Base-by-base conservation (phyloP, 2,329 filamentous ascomycete genomes). In the Hyphodiscus sp. region DNA sequence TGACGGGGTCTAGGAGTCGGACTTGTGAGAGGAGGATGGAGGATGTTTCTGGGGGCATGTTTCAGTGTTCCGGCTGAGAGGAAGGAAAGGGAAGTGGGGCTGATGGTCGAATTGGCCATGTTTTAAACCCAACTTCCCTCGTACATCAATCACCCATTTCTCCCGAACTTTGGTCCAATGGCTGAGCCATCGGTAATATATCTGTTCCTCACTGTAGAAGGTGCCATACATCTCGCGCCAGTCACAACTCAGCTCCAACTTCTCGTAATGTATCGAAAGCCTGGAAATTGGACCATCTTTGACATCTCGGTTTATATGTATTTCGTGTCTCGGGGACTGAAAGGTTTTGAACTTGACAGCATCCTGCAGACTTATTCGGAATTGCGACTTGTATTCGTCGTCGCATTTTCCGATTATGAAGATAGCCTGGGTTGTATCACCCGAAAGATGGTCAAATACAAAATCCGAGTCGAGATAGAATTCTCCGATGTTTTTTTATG, bases 241-340 rank as follows among this genome's bases (percentile, higher is more conserved):
- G 33, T 59, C 44, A 41, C 52, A 59, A 19, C 38, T 51, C 26
- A 59, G 13, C 41, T 52, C 23, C 1, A 54, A 16, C 10, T 26
- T 55, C n/a, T 55, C 51, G 38, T 51, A 49, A 41, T 59, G 43
- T 2, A 51, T n/a, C 4, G 50, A 47, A 19, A 55, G 33, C 0
- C 41, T 45, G 10, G 54, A 48, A 33, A 59, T 53, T 13, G 57
- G 57, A 3, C 53, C 49, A 46, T 59, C 54, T 42, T 57, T 57
- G 15, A 57, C 18, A 30, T 57, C 50, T 13, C 52, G 50, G 10
- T 54, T 47, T 8, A 59, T 53, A n/a, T 57, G 52, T 20, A 59
- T 45, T 16, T 20, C 45, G 26, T 58, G 51, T 16, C 38, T 15
- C 5, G 53, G 56, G 16, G 16, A 30, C 38, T 49, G 49, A 18